A percentile compares a stretch with the other conserved stretches of the same genome.
phyloP scores from a whole-genome alignment of 73 alveolate genomes.

The Uronychia setigera region DNA sequence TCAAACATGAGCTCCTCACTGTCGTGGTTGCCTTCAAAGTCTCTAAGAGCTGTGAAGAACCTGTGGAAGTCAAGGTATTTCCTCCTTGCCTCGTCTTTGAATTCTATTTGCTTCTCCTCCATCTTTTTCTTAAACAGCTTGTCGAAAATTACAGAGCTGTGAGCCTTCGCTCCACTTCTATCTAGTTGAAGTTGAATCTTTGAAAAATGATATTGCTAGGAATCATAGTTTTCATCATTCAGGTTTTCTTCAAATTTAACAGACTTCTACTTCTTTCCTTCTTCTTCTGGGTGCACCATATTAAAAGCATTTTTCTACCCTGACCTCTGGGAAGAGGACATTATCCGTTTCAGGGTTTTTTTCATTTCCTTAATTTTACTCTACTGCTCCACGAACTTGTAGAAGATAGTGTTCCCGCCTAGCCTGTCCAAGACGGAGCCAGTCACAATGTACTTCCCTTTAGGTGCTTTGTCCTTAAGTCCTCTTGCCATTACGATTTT shows the following conservation, averaged over 20 bases:
- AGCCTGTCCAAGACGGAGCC: conserved; percentile 61
- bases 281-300: not conserved
- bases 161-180: no score
- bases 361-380: conserved; percentile 7
- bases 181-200: no score
- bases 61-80: conserved; percentile 12
- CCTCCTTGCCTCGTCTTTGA: not conserved
- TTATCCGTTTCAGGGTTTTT: not conserved
- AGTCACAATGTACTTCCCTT: conserved; percentile 52
- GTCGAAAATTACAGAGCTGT: not conserved
- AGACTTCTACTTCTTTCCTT: no score
- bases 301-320: not conserved
- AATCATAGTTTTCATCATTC: no score
- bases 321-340: not conserved
- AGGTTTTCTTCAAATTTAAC: no score
- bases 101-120: not conserved
- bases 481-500: conserved; percentile 54
- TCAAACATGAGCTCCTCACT: conserved; percentile 43
- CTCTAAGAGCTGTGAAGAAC: conserved; percentile 28
- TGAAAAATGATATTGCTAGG: no score
- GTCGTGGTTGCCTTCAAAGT: conserved; percentile 51
- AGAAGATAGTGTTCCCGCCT: conserved; percentile 48
- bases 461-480: conserved; percentile 63
- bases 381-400: conserved; percentile 37
- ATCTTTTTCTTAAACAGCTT: not conserved